Base-by-base conservation (phyloP, 805 yeast species). In the Starmerella vaccinii region DNA sequence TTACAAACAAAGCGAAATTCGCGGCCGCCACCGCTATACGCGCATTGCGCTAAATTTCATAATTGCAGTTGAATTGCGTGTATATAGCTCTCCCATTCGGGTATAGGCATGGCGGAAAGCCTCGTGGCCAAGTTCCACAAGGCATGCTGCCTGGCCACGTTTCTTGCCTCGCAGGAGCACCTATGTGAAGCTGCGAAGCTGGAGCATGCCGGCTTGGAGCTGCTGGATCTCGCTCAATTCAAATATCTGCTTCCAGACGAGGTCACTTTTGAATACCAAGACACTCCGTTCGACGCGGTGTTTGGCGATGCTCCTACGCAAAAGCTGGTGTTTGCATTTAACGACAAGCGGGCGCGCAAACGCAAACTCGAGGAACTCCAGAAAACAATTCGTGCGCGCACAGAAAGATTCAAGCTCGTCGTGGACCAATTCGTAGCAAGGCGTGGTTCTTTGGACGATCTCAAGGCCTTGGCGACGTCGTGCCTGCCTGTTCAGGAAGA, bases 241-340 rank as follows among this genome's bases (percentile, higher is more conserved):
- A 76, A 72, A 41, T 73, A 69, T 8, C 60, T 88, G 7, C 63
- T 84, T 1, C 95, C 95, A 0, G 69, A 75, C 24, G 90, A 84
- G 45, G 76, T 84, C 12, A 68, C 78, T 2, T 80, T 81, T 59
- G 84, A 79, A 46, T 89, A 84, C 63, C 80, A 83, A 40, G 95
- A 89, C 63, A 87, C 76, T 42, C 65, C 78, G 19, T 73, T 76
- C 53, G 66, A 69, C 40, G 49, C 64, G 9, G 68, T 66, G 3
- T 60, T 54, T 15, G 66, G 64, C 15, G 61, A 59, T 6, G 60
- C 59, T 1, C 68, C 68, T 12, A 63, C 69, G 19, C 88, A 81
- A 56, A 60, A 84, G 8, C 68, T 89, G 24, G 71, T 85, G 1
- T 83, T 89, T 61, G 89, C 83, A 56, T 85, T 89, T 63, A 71